Conservation (phyloP, 805 yeast genomes). For the Saccharomyces mikatae region DNA sequence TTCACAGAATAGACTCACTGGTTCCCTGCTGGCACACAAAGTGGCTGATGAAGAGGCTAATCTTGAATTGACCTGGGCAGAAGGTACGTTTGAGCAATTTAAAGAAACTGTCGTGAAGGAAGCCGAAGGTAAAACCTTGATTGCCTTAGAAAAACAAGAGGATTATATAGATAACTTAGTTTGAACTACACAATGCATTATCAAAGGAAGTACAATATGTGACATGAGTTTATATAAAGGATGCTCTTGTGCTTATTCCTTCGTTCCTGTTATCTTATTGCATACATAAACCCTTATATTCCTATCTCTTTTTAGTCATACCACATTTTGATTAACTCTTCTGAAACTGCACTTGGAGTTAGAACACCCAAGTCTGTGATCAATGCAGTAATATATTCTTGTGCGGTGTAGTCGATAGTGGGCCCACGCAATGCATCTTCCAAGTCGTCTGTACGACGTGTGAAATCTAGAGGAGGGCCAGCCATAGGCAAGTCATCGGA, state of each 20-base stretch:
- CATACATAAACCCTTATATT: not conserved
- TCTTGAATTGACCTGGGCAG: slow-evolving; percentile 39
- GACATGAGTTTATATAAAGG: not conserved
- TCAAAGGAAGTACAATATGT: not conserved
- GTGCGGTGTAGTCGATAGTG: slow-evolving; percentile 86
- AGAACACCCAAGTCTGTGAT: slow-evolving; percentile 94
- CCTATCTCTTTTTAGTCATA: slow-evolving; percentile 48
- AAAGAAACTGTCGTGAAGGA: slow-evolving; percentile 19
- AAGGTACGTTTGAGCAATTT: slow-evolving; percentile 30
- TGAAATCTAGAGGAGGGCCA: slow-evolving; percentile 40
- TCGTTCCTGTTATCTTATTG: not conserved
- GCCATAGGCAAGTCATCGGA: slow-evolving; percentile 81
- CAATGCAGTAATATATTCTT: slow-evolving; percentile 88
- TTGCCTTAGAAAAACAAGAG: slow-evolving; percentile 18
- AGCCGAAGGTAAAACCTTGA: slow-evolving; percentile 16
- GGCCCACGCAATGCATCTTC: slow-evolving; percentile 41
- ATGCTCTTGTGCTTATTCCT: not conserved
- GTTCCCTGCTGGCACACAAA: slow-evolving; percentile 61
- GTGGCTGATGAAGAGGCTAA: slow-evolving; percentile 54
- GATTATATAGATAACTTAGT: slow-evolving; percentile 22
- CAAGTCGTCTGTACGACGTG: slow-evolving; percentile 15
- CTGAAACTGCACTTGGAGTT: slow-evolving; percentile 97
- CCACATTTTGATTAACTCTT: slow-evolving; percentile 97
- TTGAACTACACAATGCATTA: slow-evolving; percentile 2
- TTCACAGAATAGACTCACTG: slow-evolving; percentile 53